Percentiles rank a stretch among this genome's conserved stretches.
Conservation (phyloP, 345 rosid genomes). For the Bretschneidera sinensis region DNA sequence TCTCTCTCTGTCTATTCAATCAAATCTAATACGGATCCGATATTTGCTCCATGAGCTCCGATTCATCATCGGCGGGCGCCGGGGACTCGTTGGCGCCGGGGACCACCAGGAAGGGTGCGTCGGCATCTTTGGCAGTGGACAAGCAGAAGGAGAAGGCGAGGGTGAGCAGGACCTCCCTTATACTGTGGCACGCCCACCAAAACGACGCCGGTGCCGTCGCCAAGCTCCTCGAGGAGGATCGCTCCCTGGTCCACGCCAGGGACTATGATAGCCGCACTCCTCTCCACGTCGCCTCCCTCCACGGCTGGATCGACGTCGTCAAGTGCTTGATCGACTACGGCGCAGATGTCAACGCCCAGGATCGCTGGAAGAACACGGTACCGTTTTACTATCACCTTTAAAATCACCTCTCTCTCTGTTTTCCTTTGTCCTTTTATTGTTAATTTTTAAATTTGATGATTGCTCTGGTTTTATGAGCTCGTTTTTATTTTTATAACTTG, state of each 20-base stretch:
- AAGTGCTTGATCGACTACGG: constrained; percentile 80
- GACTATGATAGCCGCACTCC: constrained; percentile 95
- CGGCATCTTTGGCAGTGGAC: too few species aligned
- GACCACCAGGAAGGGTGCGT: too few species aligned
- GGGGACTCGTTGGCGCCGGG: constrained; percentile 23
- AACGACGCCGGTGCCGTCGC: constrained; percentile 81
- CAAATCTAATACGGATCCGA: constrained; percentile 19
- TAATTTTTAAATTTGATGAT: too few species aligned
- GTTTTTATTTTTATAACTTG: too few species aligned
- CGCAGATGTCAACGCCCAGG: constrained; percentile 99
- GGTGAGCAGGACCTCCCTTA: constrained; percentile 91
- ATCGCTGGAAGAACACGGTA: constrained; percentile 99
- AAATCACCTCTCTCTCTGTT: too few species aligned
- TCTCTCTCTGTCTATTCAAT: too few species aligned
- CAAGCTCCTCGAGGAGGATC: constrained; percentile 92
- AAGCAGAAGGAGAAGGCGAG: constrained; percentile 97
- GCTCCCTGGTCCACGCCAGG: constrained; percentile 74
- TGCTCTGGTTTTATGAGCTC: too few species aligned
- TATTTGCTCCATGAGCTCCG: constrained; percentile 43
- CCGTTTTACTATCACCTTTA: too few species aligned
- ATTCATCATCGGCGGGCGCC: too few species aligned
- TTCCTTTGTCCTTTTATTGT: neutral
- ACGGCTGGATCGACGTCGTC: constrained; percentile 90
- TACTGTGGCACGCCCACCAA: constrained; percentile 98
- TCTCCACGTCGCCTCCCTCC: constrained; percentile 94